Percentiles rank a stretch among this genome's conserved stretches.
These are phyloP conservation scores for Fusarium setosum DNA, from an alignment of 2,329 filamentous ascomycete species.

Conservation along the genomic window DNA sequence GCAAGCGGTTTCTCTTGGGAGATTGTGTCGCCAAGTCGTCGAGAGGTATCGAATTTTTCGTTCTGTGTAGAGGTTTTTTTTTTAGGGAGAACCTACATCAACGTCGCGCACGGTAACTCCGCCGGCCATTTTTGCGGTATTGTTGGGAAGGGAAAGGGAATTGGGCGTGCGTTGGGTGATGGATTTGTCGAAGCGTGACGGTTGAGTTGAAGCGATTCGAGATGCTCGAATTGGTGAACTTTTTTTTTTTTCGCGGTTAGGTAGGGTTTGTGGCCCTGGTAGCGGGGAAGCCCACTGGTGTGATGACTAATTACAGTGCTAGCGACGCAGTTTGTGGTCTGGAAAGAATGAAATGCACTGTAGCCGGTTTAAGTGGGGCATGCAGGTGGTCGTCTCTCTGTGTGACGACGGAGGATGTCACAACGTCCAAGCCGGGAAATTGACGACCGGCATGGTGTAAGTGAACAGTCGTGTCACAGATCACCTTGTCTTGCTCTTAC, in stretches of 20 bases:
- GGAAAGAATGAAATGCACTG: slow-evolving; percentile 8
- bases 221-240: slow-evolving; percentile 36
- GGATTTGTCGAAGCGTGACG: slow-evolving; percentile 45
- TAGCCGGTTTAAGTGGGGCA: neutral
- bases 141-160: slow-evolving; percentile 43
- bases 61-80: too few relatives aligned
- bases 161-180: slow-evolving; percentile 48
- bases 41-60: slow-evolving; percentile 29
- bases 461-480: too few relatives aligned
- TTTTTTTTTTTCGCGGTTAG: slow-evolving; percentile 31
- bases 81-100: slow-evolving; percentile 72
- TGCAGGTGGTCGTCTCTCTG: too few relatives aligned
- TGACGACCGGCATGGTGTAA: too few relatives aligned
- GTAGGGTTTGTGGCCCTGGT: slow-evolving; percentile 52
- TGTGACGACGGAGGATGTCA: too few relatives aligned
- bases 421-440: too few relatives aligned
- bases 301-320: slow-evolving; percentile 42
- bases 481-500: too few relatives aligned
- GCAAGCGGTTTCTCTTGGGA: slow-evolving; percentile 38
- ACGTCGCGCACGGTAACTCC: slow-evolving; percentile 88
- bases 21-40: slow-evolving; percentile 45
- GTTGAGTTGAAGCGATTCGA: slow-evolving; percentile 34
- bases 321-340: neutral
- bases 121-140: slow-evolving; percentile 79
- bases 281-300: slow-evolving; percentile 20